These are phyloP conservation scores for Vitis hybrid DNA, from an alignment of 177 flowering plant genomes.

Conservation along the genomic window DNA sequence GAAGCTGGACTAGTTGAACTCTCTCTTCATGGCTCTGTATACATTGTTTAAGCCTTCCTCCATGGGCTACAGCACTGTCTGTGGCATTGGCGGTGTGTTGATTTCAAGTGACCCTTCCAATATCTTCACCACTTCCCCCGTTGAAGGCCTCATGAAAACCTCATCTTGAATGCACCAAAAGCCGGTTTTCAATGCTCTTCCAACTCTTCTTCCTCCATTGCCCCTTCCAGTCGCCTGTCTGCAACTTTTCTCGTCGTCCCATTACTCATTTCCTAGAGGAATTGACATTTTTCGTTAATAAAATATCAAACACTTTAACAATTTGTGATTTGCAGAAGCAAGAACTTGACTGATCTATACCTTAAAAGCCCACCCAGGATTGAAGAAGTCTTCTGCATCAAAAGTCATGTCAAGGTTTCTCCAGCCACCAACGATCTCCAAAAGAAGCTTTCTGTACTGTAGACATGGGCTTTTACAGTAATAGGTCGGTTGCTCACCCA, in stretches of 20 bases:
- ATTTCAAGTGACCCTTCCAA: constrained; percentile 73
- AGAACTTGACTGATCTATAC: constrained; percentile 21
- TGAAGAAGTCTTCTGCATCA: constrained; percentile 72
- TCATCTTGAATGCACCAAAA: constrained; percentile 99
- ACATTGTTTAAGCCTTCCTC: constrained; percentile 84
- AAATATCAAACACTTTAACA: too few species aligned
- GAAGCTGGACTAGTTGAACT: constrained; percentile 44
- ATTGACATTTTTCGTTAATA: too few species aligned
- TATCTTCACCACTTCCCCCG: constrained; percentile 90
- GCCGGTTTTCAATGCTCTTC: constrained; percentile 65
- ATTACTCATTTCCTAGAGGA: constrained; percentile 58
- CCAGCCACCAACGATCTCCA: constrained; percentile 89
- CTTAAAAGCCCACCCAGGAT: constrained; percentile 92
- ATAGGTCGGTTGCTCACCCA: constrained; percentile 91
- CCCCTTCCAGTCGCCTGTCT: constrained; percentile 54
- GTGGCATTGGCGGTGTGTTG: constrained; percentile 78
- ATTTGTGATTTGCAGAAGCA: too few species aligned
- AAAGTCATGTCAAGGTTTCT: constrained; percentile 87
- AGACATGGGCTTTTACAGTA: constrained; percentile 90
- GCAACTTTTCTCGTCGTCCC: constrained; percentile 61
- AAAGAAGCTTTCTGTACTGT: constrained; percentile 89
- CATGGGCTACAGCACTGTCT: constrained; percentile 64
- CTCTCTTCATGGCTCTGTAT: constrained; percentile 82
- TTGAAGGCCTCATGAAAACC: constrained; percentile 69
- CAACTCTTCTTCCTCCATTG: constrained; percentile 63